Base-by-base conservation (phyloP, 129 eudicot species). In the Rutidosis leptorrhynchoides region DNA sequence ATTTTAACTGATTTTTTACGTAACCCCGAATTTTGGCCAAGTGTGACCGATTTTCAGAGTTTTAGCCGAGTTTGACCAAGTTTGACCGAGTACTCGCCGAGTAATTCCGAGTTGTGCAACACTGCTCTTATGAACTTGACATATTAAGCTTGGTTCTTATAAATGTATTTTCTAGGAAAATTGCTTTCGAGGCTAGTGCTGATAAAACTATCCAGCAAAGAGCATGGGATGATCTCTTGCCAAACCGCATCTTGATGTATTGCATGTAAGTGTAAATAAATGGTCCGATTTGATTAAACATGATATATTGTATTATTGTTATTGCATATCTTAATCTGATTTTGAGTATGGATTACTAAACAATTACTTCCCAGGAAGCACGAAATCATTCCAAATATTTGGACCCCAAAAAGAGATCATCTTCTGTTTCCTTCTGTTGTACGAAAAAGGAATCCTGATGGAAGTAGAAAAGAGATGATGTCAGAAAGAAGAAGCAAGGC, bases 211-310 rank as follows among this genome's bases (percentile, higher is more conserved):
- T 71, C 33, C 22, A 52, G 15, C 84, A 80, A 75, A 81, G 97
- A 78, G 94, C 94, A 52, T 91, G 97, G 97, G 84, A 78, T 28
- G 76, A 62, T 81, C 88, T 91, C 64, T 76, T 91, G 68, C 80
- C 74, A 22, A 80, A 81, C 11, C 88, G 93, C 60, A 71, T 91
- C 78, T 72, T 91, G 81, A 87, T 91, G 25, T 91, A 87, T 74
- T 91, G 97, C 88, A 43, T 70, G 97, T 91, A 85, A 71, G 90
- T 69, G 10, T 53, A 33, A 43, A 55, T 45, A 42, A 26, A 37
- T 70, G 12, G 24, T 40, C 6, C 12, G 12, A 26, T 29, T 1
- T 25, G 32, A 56, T 56, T 24, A 23, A 27, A 11, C 21, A n/a
- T 2, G 3, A 1, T n/a, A n/a, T n/a, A n/a, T n/a, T n/a, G n/a